Base-by-base conservation (phyloP, 2,329 filamentous ascomycete species). In the Penicillium corylophilum region DNA sequence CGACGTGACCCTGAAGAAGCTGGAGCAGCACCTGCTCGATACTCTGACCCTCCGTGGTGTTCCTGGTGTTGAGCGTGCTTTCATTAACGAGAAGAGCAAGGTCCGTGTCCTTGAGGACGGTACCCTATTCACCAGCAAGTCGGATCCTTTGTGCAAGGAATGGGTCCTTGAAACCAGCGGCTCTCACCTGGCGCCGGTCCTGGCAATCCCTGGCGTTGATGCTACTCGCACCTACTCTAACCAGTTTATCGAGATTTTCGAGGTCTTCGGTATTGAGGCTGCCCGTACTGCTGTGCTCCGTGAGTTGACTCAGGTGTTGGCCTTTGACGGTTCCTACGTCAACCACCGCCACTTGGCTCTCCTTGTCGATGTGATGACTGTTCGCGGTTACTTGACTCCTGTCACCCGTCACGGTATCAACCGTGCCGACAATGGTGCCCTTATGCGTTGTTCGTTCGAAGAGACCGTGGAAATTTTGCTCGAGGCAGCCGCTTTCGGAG, bases 381-480 rank as follows among this genome's bases (percentile, higher is more conserved):
- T 95, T 65, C 85, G 94, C 65, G 94, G 94, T 61, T 87, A 88
- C 64, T 86, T 99, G 66, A 96, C 96, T 73, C 93, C 94, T 13
- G 93, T 99, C 58, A 99, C 94, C 50, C 89, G 94, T 74, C 94
- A 99, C 70, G 94, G 94, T 76, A 99, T 99, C 78, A 99, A 99
- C 78, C 86, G 94, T 65, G 90, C 93, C 23, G 94, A 99, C 69
- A 99, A 95, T 56, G 94, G 94, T 79, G 95, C 94, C 9, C 81
- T 99, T 65, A 99, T 99, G 94, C 88, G 94, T 72, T 99, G 95
- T 80, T 99, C 94, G 2, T 99, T 99, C 76, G 94, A 99, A 75
- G 95, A 99, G 74, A 99, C 94, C 0, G 94, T 99, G 36, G 95
- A 99, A 70, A 99, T 99, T 79, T 79, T 99, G 47, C 84, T 99